phyloP scores from a whole-genome alignment of 495 filamentous ascomycete species.

The Penicillium maclennaniae region DNA sequence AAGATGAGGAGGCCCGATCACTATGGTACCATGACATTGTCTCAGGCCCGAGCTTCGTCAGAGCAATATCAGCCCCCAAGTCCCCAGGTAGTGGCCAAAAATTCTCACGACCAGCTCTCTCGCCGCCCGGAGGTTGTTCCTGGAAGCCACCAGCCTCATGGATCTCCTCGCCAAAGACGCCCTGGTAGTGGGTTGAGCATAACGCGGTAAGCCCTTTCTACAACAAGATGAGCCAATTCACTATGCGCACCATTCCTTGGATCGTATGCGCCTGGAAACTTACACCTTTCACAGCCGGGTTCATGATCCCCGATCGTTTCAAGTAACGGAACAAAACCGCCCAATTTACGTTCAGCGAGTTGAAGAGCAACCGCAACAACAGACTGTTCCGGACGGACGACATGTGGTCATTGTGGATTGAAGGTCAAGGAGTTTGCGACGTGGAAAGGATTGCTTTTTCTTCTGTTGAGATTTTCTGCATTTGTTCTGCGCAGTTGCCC shows the following conservation, averaged over 20 bases:
- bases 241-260: not conserved
- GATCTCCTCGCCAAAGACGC: slow-evolving; percentile 16
- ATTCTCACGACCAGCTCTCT: slow-evolving; percentile 11
- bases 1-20: slow-evolving; percentile 13
- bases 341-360: slow-evolving; percentile 26
- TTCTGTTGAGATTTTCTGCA: slow-evolving; percentile 1
- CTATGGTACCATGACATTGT: slow-evolving; percentile 9
- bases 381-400: slow-evolving; percentile 24
- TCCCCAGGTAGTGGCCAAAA: slow-evolving; percentile 6
- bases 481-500: slow-evolving; percentile 10
- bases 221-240: slow-evolving; percentile 1
- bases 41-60: slow-evolving; percentile 10
- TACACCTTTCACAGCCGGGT: slow-evolving; percentile 12
- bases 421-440: not conserved
- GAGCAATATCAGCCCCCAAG: slow-evolving; percentile 13
- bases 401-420: slow-evolving; percentile 36
- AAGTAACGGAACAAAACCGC: slow-evolving; percentile 22
- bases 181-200: slow-evolving; percentile 14
- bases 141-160: slow-evolving; percentile 9
- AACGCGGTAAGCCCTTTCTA: slow-evolving; percentile 19
- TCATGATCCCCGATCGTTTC: slow-evolving; percentile 20
- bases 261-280: not conserved
- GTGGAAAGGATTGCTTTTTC: slow-evolving; percentile 1
- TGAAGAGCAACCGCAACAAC: slow-evolving; percentile 18
- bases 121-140: slow-evolving; percentile 3